Evolutionary conservation across 176 grass and related monocot species (phyloP).

Genomic region (Olyra latifolia): DNA sequence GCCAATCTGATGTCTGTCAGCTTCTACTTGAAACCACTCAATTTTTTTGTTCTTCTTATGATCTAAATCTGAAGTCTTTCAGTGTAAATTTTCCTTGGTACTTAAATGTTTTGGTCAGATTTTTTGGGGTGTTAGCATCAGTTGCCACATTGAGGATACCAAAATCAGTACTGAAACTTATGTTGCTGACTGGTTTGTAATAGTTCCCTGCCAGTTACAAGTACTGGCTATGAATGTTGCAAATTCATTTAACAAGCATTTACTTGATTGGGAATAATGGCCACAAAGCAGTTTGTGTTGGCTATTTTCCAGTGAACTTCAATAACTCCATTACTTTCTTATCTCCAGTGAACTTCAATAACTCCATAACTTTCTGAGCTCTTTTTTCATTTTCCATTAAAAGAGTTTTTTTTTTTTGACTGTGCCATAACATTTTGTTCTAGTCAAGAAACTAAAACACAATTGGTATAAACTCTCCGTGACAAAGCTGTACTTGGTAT

Average conservation of each 20-base stretch:
- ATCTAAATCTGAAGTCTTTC: background rate
- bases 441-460: background rate
- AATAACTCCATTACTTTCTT: background rate
- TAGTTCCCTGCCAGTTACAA: background rate
- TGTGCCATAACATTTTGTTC: background rate
- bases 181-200: background rate
- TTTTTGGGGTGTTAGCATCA: background rate
- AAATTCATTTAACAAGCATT: background rate
- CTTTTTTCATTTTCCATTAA: background rate
- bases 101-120: background rate
- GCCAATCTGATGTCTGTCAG: background rate
- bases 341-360: background rate
- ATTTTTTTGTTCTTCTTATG: background rate
- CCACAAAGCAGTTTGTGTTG: background rate
- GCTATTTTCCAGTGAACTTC: background rate
- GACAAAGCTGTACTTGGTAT: background rate
- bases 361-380: background rate
- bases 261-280: background rate
- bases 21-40: background rate
- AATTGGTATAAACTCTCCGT: background rate
- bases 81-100: background rate
- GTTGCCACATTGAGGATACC: background rate
- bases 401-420: background rate
- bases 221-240: background rate
- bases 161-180: background rate